Conservation (phyloP, 2,329 filamentous ascomycete genomes). For the Colletotrichum sp. region DNA sequence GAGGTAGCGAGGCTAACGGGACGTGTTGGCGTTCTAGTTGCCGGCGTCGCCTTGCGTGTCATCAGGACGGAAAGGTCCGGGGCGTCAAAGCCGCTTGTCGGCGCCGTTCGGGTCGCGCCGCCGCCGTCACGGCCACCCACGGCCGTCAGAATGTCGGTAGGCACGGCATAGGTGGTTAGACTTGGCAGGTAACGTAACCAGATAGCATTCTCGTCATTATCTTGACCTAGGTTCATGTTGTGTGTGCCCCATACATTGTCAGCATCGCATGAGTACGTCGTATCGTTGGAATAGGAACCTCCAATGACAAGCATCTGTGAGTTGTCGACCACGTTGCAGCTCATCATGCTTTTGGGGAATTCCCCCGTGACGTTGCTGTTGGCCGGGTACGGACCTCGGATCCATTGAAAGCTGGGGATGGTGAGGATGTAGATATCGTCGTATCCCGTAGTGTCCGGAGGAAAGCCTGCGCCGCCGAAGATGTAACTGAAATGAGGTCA, state of each 20-base stretch:
- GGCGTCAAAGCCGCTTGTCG: background rate
- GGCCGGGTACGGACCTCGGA: conserved; percentile 44
- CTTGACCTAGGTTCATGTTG: background rate
- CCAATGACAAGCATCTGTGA: background rate
- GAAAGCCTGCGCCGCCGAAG: background rate
- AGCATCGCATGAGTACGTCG: background rate
- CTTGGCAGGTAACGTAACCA: background rate
- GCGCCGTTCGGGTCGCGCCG: background rate
- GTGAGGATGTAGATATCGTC: conserved; percentile 78
- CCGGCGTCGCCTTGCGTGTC: background rate
- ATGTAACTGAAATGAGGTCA: background rate
- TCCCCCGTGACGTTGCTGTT: background rate
- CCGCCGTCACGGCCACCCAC: background rate
- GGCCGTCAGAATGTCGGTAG: background rate
- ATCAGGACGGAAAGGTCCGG: background rate
- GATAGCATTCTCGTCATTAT: background rate
- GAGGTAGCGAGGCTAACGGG: background rate
- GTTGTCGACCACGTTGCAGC: background rate
- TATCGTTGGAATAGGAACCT: background rate
- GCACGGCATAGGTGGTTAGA: background rate
- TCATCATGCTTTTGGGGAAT: background rate
- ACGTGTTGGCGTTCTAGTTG: background rate
- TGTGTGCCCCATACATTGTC: background rate
- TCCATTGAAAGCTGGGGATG: conserved; percentile 75
- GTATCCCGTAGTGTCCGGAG: conserved; percentile 45